phyloP scores from a whole-genome alignment of 257 asterid species.

The Sherardia arvensis region DNA sequence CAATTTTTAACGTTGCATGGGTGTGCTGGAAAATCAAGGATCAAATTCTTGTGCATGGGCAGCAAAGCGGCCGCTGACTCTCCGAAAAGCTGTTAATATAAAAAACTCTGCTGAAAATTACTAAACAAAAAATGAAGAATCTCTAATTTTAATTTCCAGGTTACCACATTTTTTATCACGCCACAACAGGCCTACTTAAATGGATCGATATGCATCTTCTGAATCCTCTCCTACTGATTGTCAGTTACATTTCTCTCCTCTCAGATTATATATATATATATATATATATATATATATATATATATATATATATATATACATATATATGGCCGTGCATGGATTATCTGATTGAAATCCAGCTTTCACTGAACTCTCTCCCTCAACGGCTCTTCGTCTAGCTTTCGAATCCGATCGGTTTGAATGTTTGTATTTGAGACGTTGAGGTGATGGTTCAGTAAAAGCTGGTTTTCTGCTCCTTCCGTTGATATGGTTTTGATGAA shows the following conservation, averaged over 20 bases:
- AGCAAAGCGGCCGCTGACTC: not conserved
- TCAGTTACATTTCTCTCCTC: no score
- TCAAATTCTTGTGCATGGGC: not conserved
- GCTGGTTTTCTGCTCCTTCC: constrained; percentile 3
- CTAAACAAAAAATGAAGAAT: constrained; percentile 1
- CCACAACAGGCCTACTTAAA: not conserved
- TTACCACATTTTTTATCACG: constrained; percentile 7
- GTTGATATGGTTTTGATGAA: not conserved
- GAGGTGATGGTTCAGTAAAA: constrained; percentile 7
- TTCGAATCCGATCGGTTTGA: not conserved
- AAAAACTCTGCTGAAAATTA: not conserved
- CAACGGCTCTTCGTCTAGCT: constrained; percentile 18
- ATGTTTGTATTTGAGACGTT: constrained; percentile 1
- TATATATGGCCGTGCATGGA: no score
- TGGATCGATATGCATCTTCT: not conserved
- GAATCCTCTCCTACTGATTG: not conserved
- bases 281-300: no score
- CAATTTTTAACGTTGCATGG: not conserved
- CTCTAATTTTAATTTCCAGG: not conserved
- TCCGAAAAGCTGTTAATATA: not conserved
- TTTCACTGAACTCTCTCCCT: constrained; percentile 37
- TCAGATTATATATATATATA: no score
- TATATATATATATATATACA: no score
- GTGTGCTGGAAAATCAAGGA: constrained; percentile 6
- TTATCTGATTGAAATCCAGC: constrained; percentile 3